These are phyloP conservation scores for Panus rudis DNA, from an alignment of 768 basidiomycete genomes.

Conservation along the genomic window DNA sequence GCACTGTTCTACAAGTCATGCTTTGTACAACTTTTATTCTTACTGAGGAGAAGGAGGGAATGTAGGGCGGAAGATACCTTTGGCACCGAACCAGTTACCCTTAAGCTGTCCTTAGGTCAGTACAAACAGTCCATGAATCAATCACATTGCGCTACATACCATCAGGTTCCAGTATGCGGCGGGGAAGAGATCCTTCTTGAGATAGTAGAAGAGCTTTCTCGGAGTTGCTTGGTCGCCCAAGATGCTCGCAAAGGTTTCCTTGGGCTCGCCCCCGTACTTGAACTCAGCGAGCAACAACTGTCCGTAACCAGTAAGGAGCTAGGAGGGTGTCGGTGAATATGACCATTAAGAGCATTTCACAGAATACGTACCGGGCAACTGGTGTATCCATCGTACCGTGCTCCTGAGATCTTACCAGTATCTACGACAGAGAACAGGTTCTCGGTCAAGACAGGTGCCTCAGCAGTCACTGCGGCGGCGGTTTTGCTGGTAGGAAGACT, in stretches of 20 bases:
- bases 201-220: conserved; percentile 77
- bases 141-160: conserved; percentile 33
- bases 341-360: conserved; percentile 1
- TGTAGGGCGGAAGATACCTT: conserved; percentile 33
- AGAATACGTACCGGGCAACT: conserved; percentile 68
- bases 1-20: too few relatives aligned
- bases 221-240: conserved; percentile 74
- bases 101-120: conserved; percentile 20
- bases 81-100: conserved; percentile 43
- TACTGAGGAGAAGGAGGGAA: conserved; percentile 19
- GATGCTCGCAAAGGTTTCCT: conserved; percentile 71
- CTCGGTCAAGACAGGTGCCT: conserved; percentile 86
- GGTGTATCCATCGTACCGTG: conserved; percentile 83
- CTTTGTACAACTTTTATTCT: too few relatives aligned
- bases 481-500: conserved; percentile 95
- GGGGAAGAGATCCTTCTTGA: conserved; percentile 82
- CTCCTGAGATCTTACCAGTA: conserved; percentile 60
- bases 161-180: conserved; percentile 71
- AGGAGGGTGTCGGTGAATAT: conserved; percentile 5
- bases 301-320: conserved; percentile 79
- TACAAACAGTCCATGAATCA: neutral
- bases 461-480: conserved; percentile 85
- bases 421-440: conserved; percentile 76
- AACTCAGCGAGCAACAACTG: conserved; percentile 88
- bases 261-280: conserved; percentile 83